Base-by-base conservation (phyloP, 768 basidiomycete species). In the Rhodotorula diobovata region DNA sequence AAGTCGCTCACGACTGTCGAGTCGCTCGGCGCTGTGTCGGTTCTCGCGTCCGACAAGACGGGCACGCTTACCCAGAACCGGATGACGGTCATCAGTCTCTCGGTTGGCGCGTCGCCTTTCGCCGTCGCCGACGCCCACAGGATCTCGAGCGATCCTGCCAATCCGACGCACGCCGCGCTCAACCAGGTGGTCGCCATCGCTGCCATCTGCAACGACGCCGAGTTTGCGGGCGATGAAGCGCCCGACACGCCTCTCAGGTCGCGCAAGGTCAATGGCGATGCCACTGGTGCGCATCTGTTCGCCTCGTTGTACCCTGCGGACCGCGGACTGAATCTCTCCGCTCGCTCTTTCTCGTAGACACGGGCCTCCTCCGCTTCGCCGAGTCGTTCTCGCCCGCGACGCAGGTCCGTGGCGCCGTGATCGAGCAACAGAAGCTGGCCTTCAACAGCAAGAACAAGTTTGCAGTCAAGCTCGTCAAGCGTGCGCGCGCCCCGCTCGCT, bases 1-100 rank as follows among this genome's bases (percentile, higher is more conserved):
- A 85, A 85, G 74, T 85, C 85, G 6, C 80, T 89, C 34, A 83
- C 86, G 35, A 88, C 86, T 12, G 86, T 89, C 41, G 88, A 89
- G 78, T 86, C 86, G 14, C 82, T 89, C 11, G 88, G 88, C 14
- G 83, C 85, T 16, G 86, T 88, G 77, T 85, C 85, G 64, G 84
- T 85, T 46, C 67, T 87, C 32, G 85, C 85, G 76, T 84, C 84
- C 11, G 86, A 88, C 76, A 88, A 88, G 78, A 86, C 86, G 1
- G 86, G 87, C 23, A 87, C 86, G 0, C 79, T 88, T 30, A 88
- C 87, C 2, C 82, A 84, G 76, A 87, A 87, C 77, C 82, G 80
- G 70, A 87, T 88, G 86, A 81, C 84, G 20, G 86, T 84, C 55
- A 83, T 84, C 39, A 84, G 84, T 56, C 79, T 83, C 46, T 80